Base-by-base conservation (phyloP, 2,329 filamentous ascomycete species). In the Amphichorda felina region DNA sequence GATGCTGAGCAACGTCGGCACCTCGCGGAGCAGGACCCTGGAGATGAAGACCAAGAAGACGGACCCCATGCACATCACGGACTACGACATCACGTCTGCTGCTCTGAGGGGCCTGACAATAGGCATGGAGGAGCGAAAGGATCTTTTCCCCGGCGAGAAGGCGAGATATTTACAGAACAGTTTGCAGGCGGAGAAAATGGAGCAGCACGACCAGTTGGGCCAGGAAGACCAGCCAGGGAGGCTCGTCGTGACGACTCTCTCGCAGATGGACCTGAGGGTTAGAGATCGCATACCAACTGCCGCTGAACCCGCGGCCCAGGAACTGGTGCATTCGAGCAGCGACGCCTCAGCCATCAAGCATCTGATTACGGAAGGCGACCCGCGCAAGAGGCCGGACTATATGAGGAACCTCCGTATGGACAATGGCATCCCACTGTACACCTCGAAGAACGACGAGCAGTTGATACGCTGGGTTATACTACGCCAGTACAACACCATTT, bases 11-110 rank as follows among this genome's bases (percentile, higher is more conserved):
- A 15, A 4, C 18, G 15, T 33, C 9, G 31, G 19, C 4, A 11
- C 6, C 19, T 10, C 31, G 31, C n/a, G 31, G 19, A 19, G 9
- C 11, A 33, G 14, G 19, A 19, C 31, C 3, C 3, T 7, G 11
- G 6, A 24, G 31, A 19, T 33, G 17, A 16, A 27, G 3, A 15
- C 5, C 8, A 16, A 35, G 5, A 8, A 4, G 18, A 43, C 14
- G 43, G 49, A 46, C 37, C 42, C 52, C 16, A 64, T 60, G 60
- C 55, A 54, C 25, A 53, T 68, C 26, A 53, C 48, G n/a, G 51
- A 59, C 32, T 47, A 59, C 32, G 67, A 71, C 43, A 40, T 70
- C 16, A 46, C 69, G 35, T 58, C 56, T 8, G 50, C 49, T 13
- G 57, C 61, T 11, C 48, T 70, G 18, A 43, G 47, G 5, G 49